A percentile compares a stretch with the other conserved stretches of the same genome.
Evolutionary conservation across 2,329 filamentous ascomycete species (phyloP).

Genomic region (Diaporthe sp.): DNA sequence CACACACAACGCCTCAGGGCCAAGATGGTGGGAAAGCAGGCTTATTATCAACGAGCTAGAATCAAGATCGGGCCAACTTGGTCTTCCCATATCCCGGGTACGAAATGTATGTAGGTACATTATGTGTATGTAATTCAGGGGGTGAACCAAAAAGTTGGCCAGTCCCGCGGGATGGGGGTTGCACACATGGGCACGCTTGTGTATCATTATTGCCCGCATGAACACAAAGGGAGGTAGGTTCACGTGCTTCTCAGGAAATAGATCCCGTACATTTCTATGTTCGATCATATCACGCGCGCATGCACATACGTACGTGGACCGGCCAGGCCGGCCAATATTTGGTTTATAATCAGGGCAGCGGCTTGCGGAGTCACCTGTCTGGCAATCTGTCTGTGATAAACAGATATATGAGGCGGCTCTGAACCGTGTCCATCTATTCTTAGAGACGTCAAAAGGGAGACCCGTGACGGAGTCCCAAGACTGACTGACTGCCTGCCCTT

Average conservation of each 20-base stretch:
- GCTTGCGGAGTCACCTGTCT: constrained; percentile 2
- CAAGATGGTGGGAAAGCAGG: background rate
- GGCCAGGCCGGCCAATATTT: background rate
- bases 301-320: too few species aligned
- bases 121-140: background rate
- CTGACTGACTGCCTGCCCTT: background rate
- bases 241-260: background rate
- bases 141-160: background rate
- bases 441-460: constrained; percentile 9
- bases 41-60: background rate
- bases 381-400: background rate
- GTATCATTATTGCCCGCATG: constrained; percentile 7
- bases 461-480: background rate
- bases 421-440: constrained; percentile 3
- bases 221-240: background rate
- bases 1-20: background rate
- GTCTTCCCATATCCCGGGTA: background rate
- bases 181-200: background rate
- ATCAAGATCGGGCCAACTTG: background rate
- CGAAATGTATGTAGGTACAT: background rate
- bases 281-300: background rate
- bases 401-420: background rate
- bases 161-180: background rate
- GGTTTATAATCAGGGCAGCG: background rate
- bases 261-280: background rate